phyloP scores from a whole-genome alignment of 768 basidiomycete species.

The Termitomyces bulborhizus region DNA sequence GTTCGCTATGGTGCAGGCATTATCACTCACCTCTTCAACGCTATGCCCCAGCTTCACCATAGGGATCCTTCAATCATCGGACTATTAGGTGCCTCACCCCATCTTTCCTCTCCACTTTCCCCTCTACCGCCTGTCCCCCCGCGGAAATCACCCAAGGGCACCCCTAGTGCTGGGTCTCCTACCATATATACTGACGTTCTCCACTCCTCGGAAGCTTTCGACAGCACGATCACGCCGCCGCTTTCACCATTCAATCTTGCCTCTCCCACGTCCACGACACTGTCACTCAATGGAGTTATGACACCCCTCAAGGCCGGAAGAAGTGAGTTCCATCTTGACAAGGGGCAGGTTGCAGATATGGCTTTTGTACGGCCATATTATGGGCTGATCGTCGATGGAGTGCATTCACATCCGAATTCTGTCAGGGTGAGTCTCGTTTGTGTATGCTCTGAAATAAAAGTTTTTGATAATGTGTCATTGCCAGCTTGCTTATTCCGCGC shows the following conservation, averaged over 20 bases:
- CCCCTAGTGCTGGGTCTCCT: background rate
- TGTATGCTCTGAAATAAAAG: background rate
- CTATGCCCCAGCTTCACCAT: constrained; percentile 87
- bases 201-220: constrained; percentile 52
- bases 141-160: constrained; percentile 4
- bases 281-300: constrained; percentile 14
- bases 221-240: constrained; percentile 52
- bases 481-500: constrained; percentile 77
- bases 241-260: constrained; percentile 33
- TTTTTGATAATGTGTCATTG: constrained; percentile 1
- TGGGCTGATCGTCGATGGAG: constrained; percentile 85
- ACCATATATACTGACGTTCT: constrained; percentile 9
- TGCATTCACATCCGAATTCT: constrained; percentile 88
- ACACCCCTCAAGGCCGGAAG: constrained; percentile 22
- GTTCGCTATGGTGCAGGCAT: constrained; percentile 71
- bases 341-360: constrained; percentile 46
- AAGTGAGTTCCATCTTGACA: constrained; percentile 36
- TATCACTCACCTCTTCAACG: constrained; percentile 91
- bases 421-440: constrained; percentile 54
- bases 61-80: constrained; percentile 91
- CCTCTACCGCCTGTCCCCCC: constrained; percentile 17
- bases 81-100: constrained; percentile 72
- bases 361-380: constrained; percentile 71
- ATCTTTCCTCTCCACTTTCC: constrained; percentile 38
- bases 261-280: constrained; percentile 7